A percentile compares a stretch with the other conserved stretches of the same genome.
phyloP scores from a whole-genome alignment of 306 rosid species.

The Medicago lupulina region DNA sequence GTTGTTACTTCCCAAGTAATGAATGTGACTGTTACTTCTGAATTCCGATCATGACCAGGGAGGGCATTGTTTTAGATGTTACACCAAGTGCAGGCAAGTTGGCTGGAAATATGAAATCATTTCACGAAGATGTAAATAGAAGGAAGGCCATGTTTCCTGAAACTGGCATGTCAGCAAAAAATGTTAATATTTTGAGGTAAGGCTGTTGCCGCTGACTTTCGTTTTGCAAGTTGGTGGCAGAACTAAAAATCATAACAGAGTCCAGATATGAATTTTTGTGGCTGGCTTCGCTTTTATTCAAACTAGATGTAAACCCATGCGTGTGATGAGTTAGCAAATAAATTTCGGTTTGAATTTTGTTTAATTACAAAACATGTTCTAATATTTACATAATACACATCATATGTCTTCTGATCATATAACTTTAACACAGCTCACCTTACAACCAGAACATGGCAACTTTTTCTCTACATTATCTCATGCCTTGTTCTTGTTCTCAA shows the following conservation, averaged over 20 bases:
- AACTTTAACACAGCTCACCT: slow-evolving; percentile 6
- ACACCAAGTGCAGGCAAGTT: slow-evolving; percentile 44
- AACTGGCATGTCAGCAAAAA: slow-evolving; percentile 46
- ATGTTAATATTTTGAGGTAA: slow-evolving; percentile 54
- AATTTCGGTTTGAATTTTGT: not conserved
- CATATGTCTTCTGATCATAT: not conserved
- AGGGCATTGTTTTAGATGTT: slow-evolving; percentile 51
- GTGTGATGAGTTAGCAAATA: not conserved
- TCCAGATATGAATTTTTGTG: slow-evolving; percentile 35
- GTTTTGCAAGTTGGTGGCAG: slow-evolving; percentile 31
- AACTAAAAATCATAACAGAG: slow-evolving; percentile 20
- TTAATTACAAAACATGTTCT: slow-evolving; percentile 6
- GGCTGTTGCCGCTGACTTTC: slow-evolving; percentile 33
- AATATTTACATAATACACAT: not conserved
- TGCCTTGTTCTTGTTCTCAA: slow-evolving; percentile 4
- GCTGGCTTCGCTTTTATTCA: slow-evolving; percentile 1
- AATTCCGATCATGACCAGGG: slow-evolving; percentile 56
- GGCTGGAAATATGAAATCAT: slow-evolving; percentile 43
- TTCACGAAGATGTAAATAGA: slow-evolving; percentile 52
- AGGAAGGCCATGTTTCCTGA: slow-evolving; percentile 47
- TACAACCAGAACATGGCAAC: slow-evolving; percentile 9
- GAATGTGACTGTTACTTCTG: slow-evolving; percentile 41
- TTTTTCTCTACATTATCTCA: slow-evolving; percentile 3
- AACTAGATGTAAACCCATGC: slow-evolving; percentile 1
- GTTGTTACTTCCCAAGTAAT: slow-evolving; percentile 24